Evolutionary conservation across 1,284 basidiomycete species (phyloP), one percentile per base, ranked within the genome.

Genomic region (Cutaneotrichosporon spelunceum): DNA sequence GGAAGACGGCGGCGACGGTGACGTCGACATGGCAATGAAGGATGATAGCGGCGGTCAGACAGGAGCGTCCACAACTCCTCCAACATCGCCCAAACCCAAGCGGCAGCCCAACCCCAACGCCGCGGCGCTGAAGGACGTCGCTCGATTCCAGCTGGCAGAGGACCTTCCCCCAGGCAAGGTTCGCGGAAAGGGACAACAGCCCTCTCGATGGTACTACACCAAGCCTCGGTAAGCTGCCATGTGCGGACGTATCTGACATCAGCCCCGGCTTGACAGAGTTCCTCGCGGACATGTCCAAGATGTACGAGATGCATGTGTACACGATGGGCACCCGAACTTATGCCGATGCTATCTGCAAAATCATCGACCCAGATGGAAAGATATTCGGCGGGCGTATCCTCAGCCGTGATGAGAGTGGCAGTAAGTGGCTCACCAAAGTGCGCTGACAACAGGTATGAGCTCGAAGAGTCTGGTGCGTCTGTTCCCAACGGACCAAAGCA

Each of bases 251-350:
- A 27, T 26, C 60, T 60, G 52, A 52, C 66, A 50, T 59, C 68
- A 94, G 95, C 67, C 95, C 95, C 0, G 92, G 93, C n/a, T 85
- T 93, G 77, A 79, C 83, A 52, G 81, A 85, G 48, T 97, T 99
- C 75, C 82, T 99, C 56, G 78, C 82, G 63, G 81, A 84, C 50
- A 84, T 91, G 67, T 85, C 89, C 49, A 79, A 83, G 60, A 87
- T 89, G 72, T 99, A 96, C 79, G 93, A 99, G 80, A 91, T 99
- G 90, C 95, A 99, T 78, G 93, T 99, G 55, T 99, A 99, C 80
- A 99, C 95, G 27, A 99, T 99, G 93, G 95, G 95, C 59, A 98
- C 95, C 21, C 86, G 95, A 48, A 89, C 93, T 49, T 99, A 99
- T 78, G 95, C 95, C 45, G 90, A 94, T 78, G 87, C 93, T 77